Conservation (phyloP, 1,284 basidiomycete species). For the Malassezia dermatis region DNA sequence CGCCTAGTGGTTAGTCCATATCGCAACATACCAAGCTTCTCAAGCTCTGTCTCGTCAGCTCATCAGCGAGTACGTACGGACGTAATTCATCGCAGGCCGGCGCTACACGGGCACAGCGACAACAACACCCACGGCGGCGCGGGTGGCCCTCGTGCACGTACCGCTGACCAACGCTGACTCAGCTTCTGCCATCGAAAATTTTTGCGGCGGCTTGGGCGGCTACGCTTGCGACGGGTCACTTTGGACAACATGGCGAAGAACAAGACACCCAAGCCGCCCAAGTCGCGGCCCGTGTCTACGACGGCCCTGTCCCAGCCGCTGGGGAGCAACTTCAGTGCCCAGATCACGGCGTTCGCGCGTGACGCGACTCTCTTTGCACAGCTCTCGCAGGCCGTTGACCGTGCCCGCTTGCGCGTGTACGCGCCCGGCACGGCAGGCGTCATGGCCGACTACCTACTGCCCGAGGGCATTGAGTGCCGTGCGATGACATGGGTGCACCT, state of each 20-base stretch:
- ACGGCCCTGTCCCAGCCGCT: constrained; percentile 56
- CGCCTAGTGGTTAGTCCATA: constrained; percentile 18
- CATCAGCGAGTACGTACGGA: constrained; percentile 20
- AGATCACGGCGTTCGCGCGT: constrained; percentile 58
- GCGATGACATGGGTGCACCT: constrained; percentile 5
- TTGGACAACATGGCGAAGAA: constrained; percentile 23
- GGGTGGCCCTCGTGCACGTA: constrained; percentile 6
- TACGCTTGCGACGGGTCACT: background rate
- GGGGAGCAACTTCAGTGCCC: constrained; percentile 51
- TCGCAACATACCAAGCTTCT: constrained; percentile 35
- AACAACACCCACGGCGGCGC: background rate
- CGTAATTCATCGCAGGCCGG: constrained; percentile 36
- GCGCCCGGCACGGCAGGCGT: constrained; percentile 55
- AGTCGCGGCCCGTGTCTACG: constrained; percentile 47
- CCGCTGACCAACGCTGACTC: constrained; percentile 1
- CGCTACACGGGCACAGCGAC: background rate
- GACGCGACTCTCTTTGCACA: constrained; percentile 58
- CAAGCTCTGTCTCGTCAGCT: constrained; percentile 26
- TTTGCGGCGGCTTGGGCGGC: background rate
- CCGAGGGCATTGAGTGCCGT: constrained; percentile 2
- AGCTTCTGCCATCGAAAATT: background rate
- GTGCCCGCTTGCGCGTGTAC: constrained; percentile 62
- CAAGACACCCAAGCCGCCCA: constrained; percentile 34
- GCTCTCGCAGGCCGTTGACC: constrained; percentile 61
- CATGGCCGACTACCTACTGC: constrained; percentile 51